Evolutionary conservation across 352 stramenopile species (phyloP), one percentile per base, ranked within the genome.

Genomic region (Vaucheria bursata): DNA sequence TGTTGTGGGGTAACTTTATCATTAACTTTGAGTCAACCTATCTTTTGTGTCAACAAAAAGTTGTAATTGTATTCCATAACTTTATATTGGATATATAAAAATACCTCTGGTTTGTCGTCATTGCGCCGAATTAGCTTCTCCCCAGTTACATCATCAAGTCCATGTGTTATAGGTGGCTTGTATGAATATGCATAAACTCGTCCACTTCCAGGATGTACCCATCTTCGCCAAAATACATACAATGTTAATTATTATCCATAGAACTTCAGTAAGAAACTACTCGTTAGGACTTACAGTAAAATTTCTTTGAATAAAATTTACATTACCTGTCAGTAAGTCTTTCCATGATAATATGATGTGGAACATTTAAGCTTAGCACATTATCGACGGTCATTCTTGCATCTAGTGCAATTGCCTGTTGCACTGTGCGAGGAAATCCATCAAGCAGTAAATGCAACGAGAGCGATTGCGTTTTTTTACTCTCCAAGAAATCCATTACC

Each of bases 281-380:
- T n/a, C n/a, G n/a, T n/a, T n/a, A n/a, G n/a, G n/a, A n/a, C n/a
- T n/a, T n/a, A n/a, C n/a, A n/a, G n/a, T n/a, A n/a, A n/a, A n/a
- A n/a, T n/a, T n/a, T n/a, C n/a, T n/a, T n/a, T n/a, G n/a, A n/a
- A n/a, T n/a, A n/a, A n/a, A n/a, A n/a, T n/a, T n/a, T n/a, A n/a
- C n/a, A n/a, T 72, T 70, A 73, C 75, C 86, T 77, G 79, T 96
- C 93, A 36, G 91, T 90, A 75, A 98, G 96, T 39, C 94, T 88
- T 71, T 93, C 85, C 0, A 98, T 87, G 70, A 98, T 96, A 40
- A 93, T 91, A 29, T 96, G 89, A 31, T 95, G 91, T 0, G 94
- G 92, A 52, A 98, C 91, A 73, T 97, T 92, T 0, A 98, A 87
- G 73, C 96, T 90, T 6, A 98, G 87, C 38, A 98, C 92, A 33